Conservation (phyloP, 1,284 basidiomycete species). For the Ceratobasidium sp. region DNA sequence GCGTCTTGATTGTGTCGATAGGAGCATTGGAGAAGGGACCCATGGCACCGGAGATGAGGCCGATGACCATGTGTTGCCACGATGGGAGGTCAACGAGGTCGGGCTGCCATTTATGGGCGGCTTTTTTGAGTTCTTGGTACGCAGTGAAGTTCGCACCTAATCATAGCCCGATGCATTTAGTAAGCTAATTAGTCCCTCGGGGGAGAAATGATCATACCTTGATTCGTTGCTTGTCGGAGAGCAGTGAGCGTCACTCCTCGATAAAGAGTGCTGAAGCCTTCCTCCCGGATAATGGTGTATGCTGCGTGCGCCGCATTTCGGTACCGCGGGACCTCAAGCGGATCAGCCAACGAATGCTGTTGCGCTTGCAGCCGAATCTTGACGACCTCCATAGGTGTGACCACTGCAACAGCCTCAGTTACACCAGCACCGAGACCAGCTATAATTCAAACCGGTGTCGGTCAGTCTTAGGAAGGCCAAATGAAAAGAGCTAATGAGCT, state of each 20-base stretch:
- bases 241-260: conserved; percentile 95
- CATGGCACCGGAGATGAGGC: conserved; percentile 96
- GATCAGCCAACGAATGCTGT: conserved; percentile 97
- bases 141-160: conserved; percentile 96
- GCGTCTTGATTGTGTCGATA: conserved; percentile 97
- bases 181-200: neutral
- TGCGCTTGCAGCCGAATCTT: conserved; percentile 99
- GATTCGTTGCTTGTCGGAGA: conserved; percentile 97
- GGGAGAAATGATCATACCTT: conserved; percentile 69
- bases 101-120: conserved; percentile 83
- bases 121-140: conserved; percentile 96
- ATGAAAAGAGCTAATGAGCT: conserved; percentile 51
- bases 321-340: conserved; percentile 93
- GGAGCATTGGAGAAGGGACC: conserved; percentile 98
- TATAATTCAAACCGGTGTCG: conserved; percentile 53
- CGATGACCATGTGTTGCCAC: conserved; percentile 95
- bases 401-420: conserved; percentile 93
- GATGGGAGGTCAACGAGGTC: conserved; percentile 83
- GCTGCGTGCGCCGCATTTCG: conserved; percentile 97
- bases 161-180: neutral
- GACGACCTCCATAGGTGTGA: conserved; percentile 99
- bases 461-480: neutral
- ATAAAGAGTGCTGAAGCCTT: conserved; percentile 89
- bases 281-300: conserved; percentile 95
- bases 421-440: conserved; percentile 95